Conservation (phyloP, 805 yeast species). For the Wilhelminamyces savonicus region DNA sequence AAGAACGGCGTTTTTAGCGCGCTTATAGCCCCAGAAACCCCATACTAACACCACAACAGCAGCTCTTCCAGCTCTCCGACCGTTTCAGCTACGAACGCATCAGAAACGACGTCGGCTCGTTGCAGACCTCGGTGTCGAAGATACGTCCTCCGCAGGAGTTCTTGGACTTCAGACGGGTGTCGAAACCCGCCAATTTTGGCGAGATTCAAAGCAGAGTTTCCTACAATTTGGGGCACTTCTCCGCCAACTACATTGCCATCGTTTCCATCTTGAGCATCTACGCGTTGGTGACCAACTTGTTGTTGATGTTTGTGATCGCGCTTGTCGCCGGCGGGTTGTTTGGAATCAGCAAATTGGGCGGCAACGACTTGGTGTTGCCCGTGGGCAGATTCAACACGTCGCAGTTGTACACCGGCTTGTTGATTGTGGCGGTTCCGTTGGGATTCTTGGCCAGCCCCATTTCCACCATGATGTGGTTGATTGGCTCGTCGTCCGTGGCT, state of each 20-base stretch:
- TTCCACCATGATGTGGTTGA: conserved; percentile 85
- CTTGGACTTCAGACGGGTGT: conserved; percentile 81
- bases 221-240: conserved; percentile 80
- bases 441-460: conserved; percentile 87
- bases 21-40: too few relatives aligned
- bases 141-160: conserved; percentile 90
- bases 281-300: conserved; percentile 79
- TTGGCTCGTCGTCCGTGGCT: conserved; percentile 74
- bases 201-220: conserved; percentile 86
- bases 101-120: conserved; percentile 22
- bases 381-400: conserved; percentile 66
- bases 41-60: conserved; percentile 3
- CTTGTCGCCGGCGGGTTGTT: conserved; percentile 69
- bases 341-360: conserved; percentile 74
- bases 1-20: too few relatives aligned
- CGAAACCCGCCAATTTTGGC: conserved; percentile 84
- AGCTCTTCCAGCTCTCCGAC: conserved; percentile 12
- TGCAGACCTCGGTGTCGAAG: conserved; percentile 63
- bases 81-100: conserved; percentile 18
- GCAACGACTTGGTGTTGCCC: conserved; percentile 76
- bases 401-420: conserved; percentile 77
- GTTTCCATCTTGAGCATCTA: conserved; percentile 70
- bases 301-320: conserved; percentile 73
- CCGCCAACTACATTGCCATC: conserved; percentile 77
- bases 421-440: conserved; percentile 71